These are phyloP conservation scores for Nepenthes mirabilis DNA, from an alignment of 148 eudicot species.

Conservation along the genomic window DNA sequence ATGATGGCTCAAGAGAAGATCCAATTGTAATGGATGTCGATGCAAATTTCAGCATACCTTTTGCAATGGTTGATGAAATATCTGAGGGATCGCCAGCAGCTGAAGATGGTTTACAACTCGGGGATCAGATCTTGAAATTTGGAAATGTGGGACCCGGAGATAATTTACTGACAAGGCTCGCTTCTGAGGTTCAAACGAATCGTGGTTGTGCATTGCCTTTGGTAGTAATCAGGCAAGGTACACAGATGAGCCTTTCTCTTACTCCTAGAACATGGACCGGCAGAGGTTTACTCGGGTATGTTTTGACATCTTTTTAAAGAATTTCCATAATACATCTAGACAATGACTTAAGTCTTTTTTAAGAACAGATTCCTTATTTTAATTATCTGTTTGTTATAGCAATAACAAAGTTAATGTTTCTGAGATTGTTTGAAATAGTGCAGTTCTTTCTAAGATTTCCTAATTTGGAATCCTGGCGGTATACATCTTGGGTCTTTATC, in stretches of 20 bases:
- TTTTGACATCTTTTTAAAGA: not conserved
- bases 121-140: slow-evolving; percentile 84
- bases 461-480: no score
- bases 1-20: slow-evolving; percentile 10
- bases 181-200: slow-evolving; percentile 67
- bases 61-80: slow-evolving; percentile 90
- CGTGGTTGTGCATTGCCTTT: slow-evolving; percentile 42
- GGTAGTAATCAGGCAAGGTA: slow-evolving; percentile 70
- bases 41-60: slow-evolving; percentile 42
- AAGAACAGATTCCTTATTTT: no score
- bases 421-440: no score
- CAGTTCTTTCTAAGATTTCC: no score
- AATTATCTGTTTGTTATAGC: no score
- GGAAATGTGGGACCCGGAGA: slow-evolving; percentile 74
- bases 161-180: slow-evolving; percentile 50
- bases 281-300: slow-evolving; percentile 86
- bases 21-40: slow-evolving; percentile 33
- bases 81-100: slow-evolving; percentile 86
- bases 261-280: slow-evolving; percentile 93
- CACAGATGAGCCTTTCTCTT: slow-evolving; percentile 33
- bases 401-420: no score
- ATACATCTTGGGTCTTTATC: no score
- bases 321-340: not conserved
- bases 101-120: slow-evolving; percentile 94
- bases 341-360: no score